Evolutionary conservation across 2,329 filamentous ascomycete species (phyloP).

Genomic region (Sarocladium kiliense): DNA sequence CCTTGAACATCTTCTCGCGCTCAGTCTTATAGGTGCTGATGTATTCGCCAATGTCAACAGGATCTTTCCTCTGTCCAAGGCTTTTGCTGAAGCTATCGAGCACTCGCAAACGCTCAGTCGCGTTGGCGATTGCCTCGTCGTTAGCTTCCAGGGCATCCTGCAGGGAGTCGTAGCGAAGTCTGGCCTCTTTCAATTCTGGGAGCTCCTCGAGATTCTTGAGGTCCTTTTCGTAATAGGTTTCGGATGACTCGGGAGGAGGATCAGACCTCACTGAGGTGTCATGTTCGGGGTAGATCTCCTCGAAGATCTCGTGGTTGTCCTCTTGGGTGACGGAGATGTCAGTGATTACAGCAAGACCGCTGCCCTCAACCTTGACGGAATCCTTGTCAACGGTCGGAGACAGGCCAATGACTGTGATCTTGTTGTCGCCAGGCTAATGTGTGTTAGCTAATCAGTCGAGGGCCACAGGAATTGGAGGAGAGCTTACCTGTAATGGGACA

Average conservation of each 20-base stretch:
- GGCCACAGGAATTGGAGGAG: background rate
- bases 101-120: conserved; percentile 31
- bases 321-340: conserved; percentile 58
- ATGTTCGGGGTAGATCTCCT: conserved; percentile 47
- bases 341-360: conserved; percentile 48
- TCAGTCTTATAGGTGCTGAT: conserved; percentile 37
- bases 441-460: background rate
- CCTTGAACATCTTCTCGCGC: conserved; percentile 35
- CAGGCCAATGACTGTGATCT: conserved; percentile 52
- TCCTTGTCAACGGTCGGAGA: conserved; percentile 51
- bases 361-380: conserved; percentile 57
- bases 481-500: conserved; percentile 23
- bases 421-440: conserved; percentile 46
- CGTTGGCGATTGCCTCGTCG: conserved; percentile 15
- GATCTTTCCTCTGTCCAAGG: conserved; percentile 15
- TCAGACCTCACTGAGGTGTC: conserved; percentile 27
- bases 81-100: conserved; percentile 35
- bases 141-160: conserved; percentile 15
- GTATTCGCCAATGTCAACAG: conserved; percentile 27
- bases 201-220: conserved; percentile 19
- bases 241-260: conserved; percentile 18
- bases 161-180: conserved; percentile 25
- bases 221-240: conserved; percentile 20
- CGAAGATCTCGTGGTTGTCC: conserved; percentile 47
- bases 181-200: conserved; percentile 18